Evolutionary conservation across 208 protist genomes (phyloP).

Genomic region (Naegleria gruberi): DNA sequence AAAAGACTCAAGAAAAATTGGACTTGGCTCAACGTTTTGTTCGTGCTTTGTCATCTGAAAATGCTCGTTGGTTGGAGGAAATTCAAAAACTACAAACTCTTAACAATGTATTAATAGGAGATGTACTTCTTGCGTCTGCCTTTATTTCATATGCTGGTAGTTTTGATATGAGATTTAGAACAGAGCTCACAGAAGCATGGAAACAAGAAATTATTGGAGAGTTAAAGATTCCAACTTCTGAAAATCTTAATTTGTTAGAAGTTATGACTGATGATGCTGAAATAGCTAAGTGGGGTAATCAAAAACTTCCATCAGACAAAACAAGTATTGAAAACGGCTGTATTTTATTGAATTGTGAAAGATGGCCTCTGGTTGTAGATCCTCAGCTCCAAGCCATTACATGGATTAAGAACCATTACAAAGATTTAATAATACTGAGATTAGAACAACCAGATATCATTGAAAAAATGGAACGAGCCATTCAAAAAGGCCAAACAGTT

Average conservation of each 20-base stretch:
- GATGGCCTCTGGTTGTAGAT: constrained; percentile 83
- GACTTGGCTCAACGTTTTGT: constrained; percentile 57
- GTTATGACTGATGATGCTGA: constrained; percentile 47
- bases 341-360: constrained; percentile 55
- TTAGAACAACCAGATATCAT: neutral
- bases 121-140: constrained; percentile 66
- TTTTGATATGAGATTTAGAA: constrained; percentile 55
- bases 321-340: constrained; percentile 75
- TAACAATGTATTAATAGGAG: constrained; percentile 54
- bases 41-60: constrained; percentile 60
- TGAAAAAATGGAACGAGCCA: constrained; percentile 31
- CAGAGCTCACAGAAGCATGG: constrained; percentile 38
- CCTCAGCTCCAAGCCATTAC: constrained; percentile 73
- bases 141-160: constrained; percentile 75
- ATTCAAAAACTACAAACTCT: constrained; percentile 46
- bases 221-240: constrained; percentile 45
- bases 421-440: constrained; percentile 11
- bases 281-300: constrained; percentile 64
- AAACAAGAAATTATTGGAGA: constrained; percentile 38
- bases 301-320: constrained; percentile 60
- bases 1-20: constrained; percentile 40
- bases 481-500: constrained; percentile 27
- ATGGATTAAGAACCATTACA: constrained; percentile 59
- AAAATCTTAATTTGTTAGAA: constrained; percentile 41
- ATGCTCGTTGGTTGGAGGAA: constrained; percentile 56